These are phyloP conservation scores for Funneliformis mosseae DNA, from an alignment of 192 early-diverging fungal species.

Conservation along the genomic window DNA sequence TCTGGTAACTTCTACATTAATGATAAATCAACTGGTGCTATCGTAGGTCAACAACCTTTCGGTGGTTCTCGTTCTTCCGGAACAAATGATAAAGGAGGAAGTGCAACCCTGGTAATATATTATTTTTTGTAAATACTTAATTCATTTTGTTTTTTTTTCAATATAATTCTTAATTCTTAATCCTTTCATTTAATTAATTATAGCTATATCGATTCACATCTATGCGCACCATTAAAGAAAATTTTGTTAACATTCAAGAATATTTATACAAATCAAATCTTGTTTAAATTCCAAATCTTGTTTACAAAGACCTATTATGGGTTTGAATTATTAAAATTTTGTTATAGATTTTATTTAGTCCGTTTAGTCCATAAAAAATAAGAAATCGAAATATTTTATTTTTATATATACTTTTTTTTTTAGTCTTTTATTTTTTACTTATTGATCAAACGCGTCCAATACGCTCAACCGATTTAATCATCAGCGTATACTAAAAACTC, in stretches of 20 bases:
- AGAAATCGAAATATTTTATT: too few relatives aligned
- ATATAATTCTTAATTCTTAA: neutral
- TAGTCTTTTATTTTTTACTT: neutral
- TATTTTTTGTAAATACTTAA: neutral
- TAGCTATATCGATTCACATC: slow-evolving; percentile 85
- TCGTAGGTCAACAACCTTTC: slow-evolving; percentile 98
- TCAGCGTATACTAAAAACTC: slow-evolving; percentile 50
- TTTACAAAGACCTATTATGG: neutral
- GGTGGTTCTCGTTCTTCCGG: slow-evolving; percentile 92
- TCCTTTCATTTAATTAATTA: neutral
- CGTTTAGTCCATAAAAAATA: too few relatives aligned
- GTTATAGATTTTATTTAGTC: too few relatives aligned
- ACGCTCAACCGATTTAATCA: neutral
- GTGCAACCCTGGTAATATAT: slow-evolving; percentile 54
- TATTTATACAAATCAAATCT: slow-evolving; percentile 89
- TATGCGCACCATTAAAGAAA: slow-evolving; percentile 95
- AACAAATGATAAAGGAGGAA: slow-evolving; percentile 99
- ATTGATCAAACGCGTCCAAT: neutral
- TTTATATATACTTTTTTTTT: too few relatives aligned
- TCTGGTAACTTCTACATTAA: slow-evolving; percentile 99
- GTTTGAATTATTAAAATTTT: too few relatives aligned
- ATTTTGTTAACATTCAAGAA: slow-evolving; percentile 80
- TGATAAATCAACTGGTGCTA: slow-evolving; percentile 97
- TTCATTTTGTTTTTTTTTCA: neutral
- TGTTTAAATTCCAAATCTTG: slow-evolving; percentile 60